Conservation (phyloP, 2,329 filamentous ascomycete species). For the Fusarium circinatum region DNA sequence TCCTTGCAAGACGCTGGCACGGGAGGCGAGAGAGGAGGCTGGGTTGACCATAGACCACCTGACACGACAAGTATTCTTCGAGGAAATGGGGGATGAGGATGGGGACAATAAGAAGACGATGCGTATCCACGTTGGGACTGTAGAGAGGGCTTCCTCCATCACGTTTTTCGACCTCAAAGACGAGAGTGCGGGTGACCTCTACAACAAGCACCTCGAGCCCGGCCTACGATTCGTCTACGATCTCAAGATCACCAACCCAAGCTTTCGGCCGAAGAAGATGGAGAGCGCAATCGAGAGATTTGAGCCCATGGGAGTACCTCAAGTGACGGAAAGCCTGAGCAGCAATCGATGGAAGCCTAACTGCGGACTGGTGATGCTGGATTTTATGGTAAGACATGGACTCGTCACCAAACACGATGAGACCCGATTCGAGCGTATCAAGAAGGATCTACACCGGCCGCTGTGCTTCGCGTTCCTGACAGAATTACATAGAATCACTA, state of each 20-base stretch:
- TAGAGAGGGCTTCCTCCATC: conserved; percentile 41
- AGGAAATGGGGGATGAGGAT: background rate
- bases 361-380: conserved; percentile 53
- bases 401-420: conserved; percentile 42
- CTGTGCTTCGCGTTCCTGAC: conserved; percentile 44
- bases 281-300: conserved; percentile 47
- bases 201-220: conserved; percentile 50
- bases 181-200: conserved; percentile 40
- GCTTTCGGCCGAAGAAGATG: conserved; percentile 38
- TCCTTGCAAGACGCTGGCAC: conserved; percentile 44
- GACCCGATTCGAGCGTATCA: conserved; percentile 34
- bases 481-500: conserved; percentile 18
- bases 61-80: conserved; percentile 29
- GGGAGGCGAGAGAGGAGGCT: conserved; percentile 51
- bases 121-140: conserved; percentile 33
- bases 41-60: conserved; percentile 27
- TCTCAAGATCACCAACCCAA: conserved; percentile 43
- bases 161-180: conserved; percentile 51
- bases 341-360: conserved; percentile 51
- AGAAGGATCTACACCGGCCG: conserved; percentile 36
- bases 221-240: conserved; percentile 53
- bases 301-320: conserved; percentile 41
- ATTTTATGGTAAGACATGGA: conserved; percentile 49
- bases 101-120: background rate
- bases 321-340: conserved; percentile 45